These are phyloP conservation scores for Cyclaneusma minus DNA, from an alignment of 2,329 filamentous ascomycete genomes.

Conservation along the genomic window DNA sequence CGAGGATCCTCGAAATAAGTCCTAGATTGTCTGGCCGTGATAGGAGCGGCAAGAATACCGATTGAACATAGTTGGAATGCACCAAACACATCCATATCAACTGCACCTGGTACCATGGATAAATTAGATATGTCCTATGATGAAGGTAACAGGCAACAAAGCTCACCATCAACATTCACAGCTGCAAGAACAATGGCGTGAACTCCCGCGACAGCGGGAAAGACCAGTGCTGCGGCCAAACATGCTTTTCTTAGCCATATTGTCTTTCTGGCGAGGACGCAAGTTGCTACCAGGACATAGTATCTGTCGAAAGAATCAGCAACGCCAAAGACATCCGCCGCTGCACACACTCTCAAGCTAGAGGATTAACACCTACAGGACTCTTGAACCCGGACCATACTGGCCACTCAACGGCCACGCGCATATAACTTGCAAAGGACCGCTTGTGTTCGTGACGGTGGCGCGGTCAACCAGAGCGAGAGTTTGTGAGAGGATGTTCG, in stretches of 20 bases:
- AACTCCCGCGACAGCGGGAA: slow-evolving; percentile 47
- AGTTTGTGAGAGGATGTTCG: slow-evolving; percentile 15
- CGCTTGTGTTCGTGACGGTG: slow-evolving; percentile 8
- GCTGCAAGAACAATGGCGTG: slow-evolving; percentile 46
- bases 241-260: slow-evolving; percentile 49
- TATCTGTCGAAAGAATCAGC: slow-evolving; percentile 26
- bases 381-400: slow-evolving; percentile 36
- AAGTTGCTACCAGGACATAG: slow-evolving; percentile 47
- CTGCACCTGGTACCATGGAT: too few relatives aligned
- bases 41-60: slow-evolving; percentile 46
- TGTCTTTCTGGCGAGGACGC: slow-evolving; percentile 42
- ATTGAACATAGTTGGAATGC: slow-evolving; percentile 54
- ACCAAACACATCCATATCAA: slow-evolving; percentile 55
- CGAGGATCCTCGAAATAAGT: slow-evolving; percentile 51
- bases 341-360: too few relatives aligned
- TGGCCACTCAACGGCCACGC: slow-evolving; percentile 41
- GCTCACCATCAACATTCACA: slow-evolving; percentile 40
- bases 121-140: neutral
- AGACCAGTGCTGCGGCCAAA: slow-evolving; percentile 43
- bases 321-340: slow-evolving; percentile 1
- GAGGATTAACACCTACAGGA: slow-evolving; percentile 36
- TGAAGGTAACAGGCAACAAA: too few relatives aligned
- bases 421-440: slow-evolving; percentile 30
- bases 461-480: slow-evolving; percentile 8
- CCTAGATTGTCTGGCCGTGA: slow-evolving; percentile 41